Evolutionary conservation across 2,329 filamentous ascomycete genomes (phyloP).

Genomic region (Colletotrichum cereale): DNA sequence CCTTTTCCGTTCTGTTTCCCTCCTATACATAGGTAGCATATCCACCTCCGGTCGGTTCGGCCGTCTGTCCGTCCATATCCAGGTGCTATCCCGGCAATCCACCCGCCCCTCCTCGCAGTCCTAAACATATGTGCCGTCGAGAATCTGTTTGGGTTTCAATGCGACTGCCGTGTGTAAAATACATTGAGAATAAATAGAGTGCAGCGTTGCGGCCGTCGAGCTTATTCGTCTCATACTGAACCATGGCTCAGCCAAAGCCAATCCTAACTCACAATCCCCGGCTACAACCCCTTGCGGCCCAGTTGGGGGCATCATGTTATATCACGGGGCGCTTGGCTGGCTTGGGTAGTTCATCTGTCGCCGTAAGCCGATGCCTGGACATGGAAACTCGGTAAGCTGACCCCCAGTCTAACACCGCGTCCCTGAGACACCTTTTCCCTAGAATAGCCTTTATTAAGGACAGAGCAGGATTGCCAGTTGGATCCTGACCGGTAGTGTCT

Average conservation of each 20-base stretch:
- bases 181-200: slow-evolving; percentile 3
- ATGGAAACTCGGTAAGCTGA: not conserved
- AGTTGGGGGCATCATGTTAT: not conserved
- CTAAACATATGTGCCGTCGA: slow-evolving; percentile 10
- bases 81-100: not conserved
- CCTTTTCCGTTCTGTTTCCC: not conserved
- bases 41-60: not conserved
- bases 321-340: not conserved
- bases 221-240: not conserved
- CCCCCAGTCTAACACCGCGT: not conserved
- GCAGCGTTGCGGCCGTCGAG: not conserved
- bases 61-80: not conserved
- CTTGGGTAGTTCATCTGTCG: not conserved
- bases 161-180: not conserved
- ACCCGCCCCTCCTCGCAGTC: not conserved
- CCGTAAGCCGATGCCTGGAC: not conserved
- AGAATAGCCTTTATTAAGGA: not conserved
- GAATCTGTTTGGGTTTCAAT: not conserved
- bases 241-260: not conserved
- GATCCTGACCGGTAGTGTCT: not conserved
- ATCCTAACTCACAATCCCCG: not conserved
- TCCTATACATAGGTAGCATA: not conserved
- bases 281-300: not conserved
- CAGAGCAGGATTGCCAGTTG: not conserved
- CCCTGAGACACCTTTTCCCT: not conserved